phyloP scores from a whole-genome alignment of 371 early-diverging fungal species.

The Mucor irregularis region DNA sequence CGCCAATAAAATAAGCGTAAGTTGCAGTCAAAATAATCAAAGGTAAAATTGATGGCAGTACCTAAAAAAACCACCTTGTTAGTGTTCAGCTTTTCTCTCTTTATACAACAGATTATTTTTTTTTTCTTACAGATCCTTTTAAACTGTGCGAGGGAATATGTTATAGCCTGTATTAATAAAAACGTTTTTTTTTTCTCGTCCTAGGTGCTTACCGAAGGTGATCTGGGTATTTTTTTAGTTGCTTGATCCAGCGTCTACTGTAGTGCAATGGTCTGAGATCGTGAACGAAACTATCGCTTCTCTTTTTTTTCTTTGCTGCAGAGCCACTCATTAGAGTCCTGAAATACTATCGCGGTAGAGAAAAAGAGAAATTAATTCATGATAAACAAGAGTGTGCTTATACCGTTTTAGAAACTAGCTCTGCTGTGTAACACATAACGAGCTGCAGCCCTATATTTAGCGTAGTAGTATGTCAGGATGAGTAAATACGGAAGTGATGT shows the following conservation, averaged over 20 bases:
- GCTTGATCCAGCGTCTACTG: conserved; percentile 18
- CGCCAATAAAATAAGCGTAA: conserved; percentile 32
- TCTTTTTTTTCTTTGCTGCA: no score
- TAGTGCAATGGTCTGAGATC: conserved; percentile 17
- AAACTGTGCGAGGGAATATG: not conserved
- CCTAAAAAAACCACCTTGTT: conserved; percentile 28
- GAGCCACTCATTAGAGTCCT: no score
- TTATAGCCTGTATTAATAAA: not conserved
- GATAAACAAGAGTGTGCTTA: no score
- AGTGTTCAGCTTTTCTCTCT: no score
- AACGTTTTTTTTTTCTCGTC: not conserved
- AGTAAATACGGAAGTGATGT: no score
- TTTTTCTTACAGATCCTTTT: not conserved
- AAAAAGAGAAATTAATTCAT: no score
- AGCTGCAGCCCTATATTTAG: no score
- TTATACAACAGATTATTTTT: not conserved
- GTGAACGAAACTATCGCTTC: no score
- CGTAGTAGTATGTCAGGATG: no score
- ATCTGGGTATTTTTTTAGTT: conserved; percentile 25
- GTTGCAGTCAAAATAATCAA: conserved; percentile 26
- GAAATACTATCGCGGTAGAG: no score
- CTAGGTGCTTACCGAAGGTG: conserved; percentile 27
- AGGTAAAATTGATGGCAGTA: conserved; percentile 37
- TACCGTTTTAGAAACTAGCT: no score
- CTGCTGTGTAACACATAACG: no score